Percentiles rank a stretch among this genome's conserved stretches.
Conservation (phyloP, 176 grass and related monocot species). For the Stipa capillata region DNA sequence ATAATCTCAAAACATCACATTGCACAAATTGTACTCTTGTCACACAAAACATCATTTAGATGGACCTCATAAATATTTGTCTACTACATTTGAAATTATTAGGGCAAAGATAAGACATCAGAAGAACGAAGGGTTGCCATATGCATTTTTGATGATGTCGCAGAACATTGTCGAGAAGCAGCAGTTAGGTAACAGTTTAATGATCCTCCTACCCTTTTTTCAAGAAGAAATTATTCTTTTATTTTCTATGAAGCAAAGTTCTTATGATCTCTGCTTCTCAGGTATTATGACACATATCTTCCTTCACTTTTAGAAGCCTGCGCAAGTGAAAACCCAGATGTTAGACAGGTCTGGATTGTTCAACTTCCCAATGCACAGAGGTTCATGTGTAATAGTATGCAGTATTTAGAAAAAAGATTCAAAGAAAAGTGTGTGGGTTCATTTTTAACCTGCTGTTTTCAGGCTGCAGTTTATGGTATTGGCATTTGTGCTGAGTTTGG, state of each 20-base stretch:
- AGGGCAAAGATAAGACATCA: constrained; percentile 49
- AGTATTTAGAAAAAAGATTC: not conserved
- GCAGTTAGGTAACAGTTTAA: constrained; percentile 43
- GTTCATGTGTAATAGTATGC: not conserved
- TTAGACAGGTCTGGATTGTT: constrained; percentile 59
- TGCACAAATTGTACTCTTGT: not conserved
- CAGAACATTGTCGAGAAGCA: constrained; percentile 55
- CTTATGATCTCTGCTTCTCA: constrained; percentile 18
- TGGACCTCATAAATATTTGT: not conserved
- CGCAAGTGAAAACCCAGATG: constrained; percentile 65
- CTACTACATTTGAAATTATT: constrained; percentile 3
- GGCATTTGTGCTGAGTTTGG: constrained; percentile 81
- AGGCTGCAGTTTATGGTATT: constrained; percentile 82
- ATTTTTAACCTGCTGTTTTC: constrained; percentile 10
- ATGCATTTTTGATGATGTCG: constrained; percentile 73
- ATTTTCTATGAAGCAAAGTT: not conserved
- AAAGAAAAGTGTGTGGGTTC: not conserved
- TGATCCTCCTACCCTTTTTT: not conserved
- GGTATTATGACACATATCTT: constrained; percentile 74
- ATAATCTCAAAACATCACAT: not conserved
- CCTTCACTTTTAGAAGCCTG: constrained; percentile 78
- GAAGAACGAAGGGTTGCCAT: constrained; percentile 59
- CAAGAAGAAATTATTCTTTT: not conserved
- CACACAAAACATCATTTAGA: not conserved
- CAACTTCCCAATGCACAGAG: not conserved